Base-by-base conservation (phyloP, 2,329 filamentous ascomycete species). In the Chrysosporium keratinophilum region DNA sequence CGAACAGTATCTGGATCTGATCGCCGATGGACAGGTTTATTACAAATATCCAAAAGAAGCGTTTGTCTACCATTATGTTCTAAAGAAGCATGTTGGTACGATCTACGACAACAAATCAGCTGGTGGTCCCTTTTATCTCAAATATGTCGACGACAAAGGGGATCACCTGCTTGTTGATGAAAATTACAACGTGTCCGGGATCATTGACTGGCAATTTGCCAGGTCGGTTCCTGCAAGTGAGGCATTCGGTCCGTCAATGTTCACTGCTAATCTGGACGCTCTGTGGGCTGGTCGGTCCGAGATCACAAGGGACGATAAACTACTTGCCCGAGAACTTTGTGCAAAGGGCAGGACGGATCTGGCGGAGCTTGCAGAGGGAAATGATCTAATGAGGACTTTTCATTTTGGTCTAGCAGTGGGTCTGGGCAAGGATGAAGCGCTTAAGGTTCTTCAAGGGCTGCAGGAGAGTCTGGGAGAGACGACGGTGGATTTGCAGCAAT, bases 201-300 rank as follows among this genome's bases (percentile, higher is more conserved):
- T 78, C 33, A 72, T 77, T 50, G 74, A 78, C 57, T 77, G 72
- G 72, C 69, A 74, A 55, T 72, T 65, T 66, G 64, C 67, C 19
- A 52, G 65, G 47, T 63, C 65, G 14, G 63, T 65, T 15, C 58
- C 69, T 1, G 64, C 67, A 50, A 59, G 61, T n/a, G 60, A 63
- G 20, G 71, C 72, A 1, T 76, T 76, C 52, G 72, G 71, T 60
- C 74, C 71, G 12, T 71, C 71, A 0, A 63, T 72, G 34, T 63
- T 65, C 34, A 57, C 75, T 28, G 61, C 74, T 44, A 68, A 66
- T 0, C 69, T 74, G 45, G 65, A 53, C n/a, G 65, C 71, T 12
- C 74, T 75, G 52, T 75, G 74, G 56, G 37, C 62, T 1, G 69
- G 71, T 1, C 53, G 17, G 11, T 70, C 70, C 47, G 40, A 56